Evolutionary conservation across 768 basidiomycete species (phyloP).

Genomic region (Vishniacozyma victoriae): DNA sequence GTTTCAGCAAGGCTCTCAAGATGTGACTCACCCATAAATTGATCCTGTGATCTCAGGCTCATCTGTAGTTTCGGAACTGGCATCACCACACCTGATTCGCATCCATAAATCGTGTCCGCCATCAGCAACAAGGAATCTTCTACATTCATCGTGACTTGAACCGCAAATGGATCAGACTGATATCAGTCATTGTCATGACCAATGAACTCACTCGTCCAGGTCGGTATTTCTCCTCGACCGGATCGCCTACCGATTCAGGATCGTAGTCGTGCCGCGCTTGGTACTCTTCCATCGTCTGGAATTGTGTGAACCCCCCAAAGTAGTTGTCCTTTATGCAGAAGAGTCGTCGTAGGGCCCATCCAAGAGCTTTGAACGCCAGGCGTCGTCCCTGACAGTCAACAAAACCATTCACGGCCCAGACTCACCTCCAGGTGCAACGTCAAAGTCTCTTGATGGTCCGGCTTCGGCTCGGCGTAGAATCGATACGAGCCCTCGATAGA

Average conservation of each 20-base stretch:
- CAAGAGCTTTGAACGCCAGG: constrained; percentile 61
- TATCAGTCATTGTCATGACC: neutral
- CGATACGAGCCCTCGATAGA: constrained; percentile 64
- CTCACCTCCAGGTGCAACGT: constrained; percentile 55
- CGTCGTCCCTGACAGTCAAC: constrained; percentile 16
- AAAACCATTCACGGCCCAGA: neutral
- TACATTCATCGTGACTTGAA: constrained; percentile 57
- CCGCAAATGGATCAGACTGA: constrained; percentile 72
- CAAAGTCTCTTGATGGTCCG: constrained; percentile 72
- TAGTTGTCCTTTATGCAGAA: constrained; percentile 91
- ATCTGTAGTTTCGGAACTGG: constrained; percentile 65
- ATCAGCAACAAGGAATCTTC: constrained; percentile 57
- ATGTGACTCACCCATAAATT: constrained; percentile 67
- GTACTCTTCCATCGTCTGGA: constrained; percentile 80
- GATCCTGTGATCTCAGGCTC: constrained; percentile 72
- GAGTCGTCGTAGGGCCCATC: constrained; percentile 83
- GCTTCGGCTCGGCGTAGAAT: constrained; percentile 62
- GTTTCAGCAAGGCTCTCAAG: neutral
- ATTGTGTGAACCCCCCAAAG: constrained; percentile 88
- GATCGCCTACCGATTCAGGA: constrained; percentile 65
- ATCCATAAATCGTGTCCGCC: constrained; percentile 52
- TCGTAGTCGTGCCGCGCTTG: constrained; percentile 60
- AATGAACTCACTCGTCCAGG: constrained; percentile 60
- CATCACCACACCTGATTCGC: constrained; percentile 51
- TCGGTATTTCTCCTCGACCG: constrained; percentile 70